Conservation (phyloP, 495 filamentous ascomycete species). For the Clavariopsis aquatica region DNA sequence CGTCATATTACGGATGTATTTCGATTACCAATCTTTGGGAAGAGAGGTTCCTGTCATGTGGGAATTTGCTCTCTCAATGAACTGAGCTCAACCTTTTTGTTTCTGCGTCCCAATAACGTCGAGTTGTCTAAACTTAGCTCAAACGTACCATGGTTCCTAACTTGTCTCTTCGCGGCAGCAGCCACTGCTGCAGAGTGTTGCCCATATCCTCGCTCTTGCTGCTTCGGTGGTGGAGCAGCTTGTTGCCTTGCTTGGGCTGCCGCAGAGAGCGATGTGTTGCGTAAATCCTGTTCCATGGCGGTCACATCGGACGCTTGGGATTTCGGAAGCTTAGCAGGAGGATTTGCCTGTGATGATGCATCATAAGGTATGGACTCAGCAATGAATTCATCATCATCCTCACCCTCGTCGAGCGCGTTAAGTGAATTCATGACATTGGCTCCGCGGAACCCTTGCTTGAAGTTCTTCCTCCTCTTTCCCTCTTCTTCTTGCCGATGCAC, state of each 20-base stretch:
- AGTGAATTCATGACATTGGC: slow-evolving; percentile 55
- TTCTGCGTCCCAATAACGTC: slow-evolving; percentile 79
- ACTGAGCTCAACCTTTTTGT: slow-evolving; percentile 51
- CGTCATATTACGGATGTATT: neutral
- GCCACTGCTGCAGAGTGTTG: slow-evolving; percentile 77
- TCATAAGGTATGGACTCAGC: slow-evolving; percentile 56
- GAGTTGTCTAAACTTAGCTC: slow-evolving; percentile 89
- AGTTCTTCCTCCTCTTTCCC: slow-evolving; percentile 80
- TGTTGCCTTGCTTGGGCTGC: slow-evolving; percentile 62
- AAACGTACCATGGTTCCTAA: slow-evolving; percentile 71
- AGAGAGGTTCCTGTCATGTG: slow-evolving; percentile 21
- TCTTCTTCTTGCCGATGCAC: slow-evolving; percentile 97
- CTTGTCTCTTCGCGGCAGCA: slow-evolving; percentile 76
- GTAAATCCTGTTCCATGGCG: slow-evolving; percentile 81
- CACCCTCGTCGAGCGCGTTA: slow-evolving; percentile 67
- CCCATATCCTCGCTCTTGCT: slow-evolving; percentile 69
- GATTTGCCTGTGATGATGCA: slow-evolving; percentile 45
- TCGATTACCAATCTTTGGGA: slow-evolving; percentile 22
- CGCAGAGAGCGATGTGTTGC: slow-evolving; percentile 70
- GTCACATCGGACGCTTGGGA: slow-evolving; percentile 65
- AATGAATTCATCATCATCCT: slow-evolving; percentile 62
- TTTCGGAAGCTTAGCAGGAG: slow-evolving; percentile 69
- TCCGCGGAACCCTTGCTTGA: slow-evolving; percentile 69
- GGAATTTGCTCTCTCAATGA: slow-evolving; percentile 37
- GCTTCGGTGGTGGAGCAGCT: slow-evolving; percentile 48